A percentile compares a stretch with the other conserved stretches of the same genome.
These are phyloP conservation scores for Chlamydomonas reinhardtii DNA, from an alignment of 163 green algal species.

Conservation along the genomic window DNA sequence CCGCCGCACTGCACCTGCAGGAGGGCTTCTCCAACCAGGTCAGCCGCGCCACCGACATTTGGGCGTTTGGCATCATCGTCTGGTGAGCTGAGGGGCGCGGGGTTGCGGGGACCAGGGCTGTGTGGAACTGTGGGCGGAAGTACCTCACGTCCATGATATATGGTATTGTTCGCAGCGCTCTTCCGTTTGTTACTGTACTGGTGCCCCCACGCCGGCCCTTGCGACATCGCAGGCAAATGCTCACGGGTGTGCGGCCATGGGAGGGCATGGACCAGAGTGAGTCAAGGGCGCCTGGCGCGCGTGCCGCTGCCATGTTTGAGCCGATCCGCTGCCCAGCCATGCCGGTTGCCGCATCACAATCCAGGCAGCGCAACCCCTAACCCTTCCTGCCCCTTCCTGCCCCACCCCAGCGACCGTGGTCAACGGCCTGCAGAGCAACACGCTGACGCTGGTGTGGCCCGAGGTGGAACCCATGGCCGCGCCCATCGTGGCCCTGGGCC, in stretches of 20 bases:
- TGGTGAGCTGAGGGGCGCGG: not conserved
- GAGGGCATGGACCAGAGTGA: not conserved
- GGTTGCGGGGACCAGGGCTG: too few relatives aligned
- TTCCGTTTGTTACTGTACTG: too few relatives aligned
- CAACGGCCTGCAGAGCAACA: not conserved
- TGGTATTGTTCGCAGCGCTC: too few relatives aligned
- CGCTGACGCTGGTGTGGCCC: not conserved
- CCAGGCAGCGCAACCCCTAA: too few relatives aligned
- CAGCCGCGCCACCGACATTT: not conserved
- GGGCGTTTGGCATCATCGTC: not conserved
- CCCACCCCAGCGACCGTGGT: not conserved
- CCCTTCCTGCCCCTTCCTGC: too few relatives aligned
- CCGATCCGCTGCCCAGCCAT: not conserved
- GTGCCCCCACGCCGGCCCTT: too few relatives aligned
- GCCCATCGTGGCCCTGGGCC: not conserved
- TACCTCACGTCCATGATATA: too few relatives aligned
- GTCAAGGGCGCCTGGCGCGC: too few relatives aligned
- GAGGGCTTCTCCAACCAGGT: not conserved
- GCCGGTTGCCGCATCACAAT: not conserved
- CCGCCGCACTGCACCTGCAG: too few relatives aligned
- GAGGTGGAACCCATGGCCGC: not conserved
- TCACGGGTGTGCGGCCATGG: not conserved
- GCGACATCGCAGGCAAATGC: not conserved
- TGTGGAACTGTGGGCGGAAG: too few relatives aligned
- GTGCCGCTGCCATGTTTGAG: too few relatives aligned